These are phyloP conservation scores for Phyllosticta citribraziliensis DNA, from an alignment of 2,329 filamentous ascomycete species.

Conservation along the genomic window DNA sequence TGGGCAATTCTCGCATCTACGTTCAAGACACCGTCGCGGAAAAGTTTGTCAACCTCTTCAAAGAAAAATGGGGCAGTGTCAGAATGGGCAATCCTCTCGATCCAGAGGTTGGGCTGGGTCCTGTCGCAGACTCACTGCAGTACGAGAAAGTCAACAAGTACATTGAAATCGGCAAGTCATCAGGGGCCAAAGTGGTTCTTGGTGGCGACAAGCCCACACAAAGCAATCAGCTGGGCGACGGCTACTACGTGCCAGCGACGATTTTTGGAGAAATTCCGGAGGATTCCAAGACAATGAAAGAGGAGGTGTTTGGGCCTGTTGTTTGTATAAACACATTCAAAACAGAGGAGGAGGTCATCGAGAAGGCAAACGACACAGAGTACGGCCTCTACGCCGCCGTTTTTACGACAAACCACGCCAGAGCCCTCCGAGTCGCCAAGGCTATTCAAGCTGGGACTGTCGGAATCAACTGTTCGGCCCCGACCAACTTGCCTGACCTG, in stretches of 20 bases:
- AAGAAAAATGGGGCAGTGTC: constrained; percentile 12
- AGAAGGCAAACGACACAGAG: constrained; percentile 28
- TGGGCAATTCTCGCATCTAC: constrained; percentile 47
- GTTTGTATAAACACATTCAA: constrained; percentile 28
- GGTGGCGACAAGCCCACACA: constrained; percentile 17
- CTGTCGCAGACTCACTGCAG: constrained; percentile 19
- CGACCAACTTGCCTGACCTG: constrained; percentile 23
- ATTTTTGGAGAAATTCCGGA: constrained; percentile 38
- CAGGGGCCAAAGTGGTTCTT: constrained; percentile 27
- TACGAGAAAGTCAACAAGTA: constrained; percentile 18
- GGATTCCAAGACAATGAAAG: constrained; percentile 25
- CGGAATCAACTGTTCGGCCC: constrained; percentile 31
- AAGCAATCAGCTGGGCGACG: constrained; percentile 11
- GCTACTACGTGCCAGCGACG: constrained; percentile 37
- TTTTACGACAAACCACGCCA: constrained; percentile 28
- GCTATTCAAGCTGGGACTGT: constrained; percentile 31
- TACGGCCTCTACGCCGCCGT: constrained; percentile 29
- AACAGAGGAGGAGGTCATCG: constrained; percentile 26
- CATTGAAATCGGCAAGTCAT: constrained; percentile 30
- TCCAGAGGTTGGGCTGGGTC: constrained; percentile 16
- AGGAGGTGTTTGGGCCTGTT: constrained; percentile 32
- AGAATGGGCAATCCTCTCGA: constrained; percentile 16
- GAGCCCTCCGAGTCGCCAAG: constrained; percentile 31
- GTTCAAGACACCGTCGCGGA: constrained; percentile 51
- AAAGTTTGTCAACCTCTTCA: constrained; percentile 45